Evolutionary conservation across 306 rosid species (phyloP).

Genomic region (Clitoria ternatea): DNA sequence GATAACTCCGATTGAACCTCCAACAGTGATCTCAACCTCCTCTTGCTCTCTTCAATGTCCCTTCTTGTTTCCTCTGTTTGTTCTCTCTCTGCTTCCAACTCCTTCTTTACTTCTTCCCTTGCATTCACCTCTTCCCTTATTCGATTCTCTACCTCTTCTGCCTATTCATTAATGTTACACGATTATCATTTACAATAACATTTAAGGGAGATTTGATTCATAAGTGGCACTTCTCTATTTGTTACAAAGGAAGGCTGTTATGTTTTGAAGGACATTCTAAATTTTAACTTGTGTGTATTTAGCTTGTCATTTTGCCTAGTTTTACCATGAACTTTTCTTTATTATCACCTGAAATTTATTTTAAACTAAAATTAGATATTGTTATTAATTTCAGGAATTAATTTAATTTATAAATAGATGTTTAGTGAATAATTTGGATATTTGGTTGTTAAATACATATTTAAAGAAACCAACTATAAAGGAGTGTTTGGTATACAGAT

Average conservation of each 20-base stretch:
- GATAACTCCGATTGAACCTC: constrained; percentile 58
- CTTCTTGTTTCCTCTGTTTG: constrained; percentile 26
- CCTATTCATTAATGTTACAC: constrained; percentile 23
- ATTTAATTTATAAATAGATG: not conserved
- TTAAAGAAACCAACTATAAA: too few relatives aligned
- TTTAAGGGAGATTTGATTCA: not conserved
- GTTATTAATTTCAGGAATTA: not conserved
- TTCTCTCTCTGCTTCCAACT: constrained; percentile 38
- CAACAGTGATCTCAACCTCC: constrained; percentile 36
- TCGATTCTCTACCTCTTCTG: constrained; percentile 43
- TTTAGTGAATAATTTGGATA: not conserved
- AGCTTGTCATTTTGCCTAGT: too few relatives aligned
- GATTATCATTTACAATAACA: not conserved
- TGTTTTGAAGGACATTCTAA: not conserved
- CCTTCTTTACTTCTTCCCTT: constrained; percentile 38
- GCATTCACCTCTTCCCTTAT: constrained; percentile 37
- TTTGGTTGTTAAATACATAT: not conserved
- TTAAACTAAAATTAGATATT: not conserved
- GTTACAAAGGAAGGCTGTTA: not conserved
- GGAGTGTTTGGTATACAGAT: too few relatives aligned
- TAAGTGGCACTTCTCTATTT: too few relatives aligned
- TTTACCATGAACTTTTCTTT: too few relatives aligned
- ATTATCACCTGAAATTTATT: not conserved
- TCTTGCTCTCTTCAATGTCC: constrained; percentile 50
- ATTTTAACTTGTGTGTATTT: not conserved